phyloP scores from a whole-genome alignment of 2,329 filamentous ascomycete species.

The Nigrospora sphaerica region DNA sequence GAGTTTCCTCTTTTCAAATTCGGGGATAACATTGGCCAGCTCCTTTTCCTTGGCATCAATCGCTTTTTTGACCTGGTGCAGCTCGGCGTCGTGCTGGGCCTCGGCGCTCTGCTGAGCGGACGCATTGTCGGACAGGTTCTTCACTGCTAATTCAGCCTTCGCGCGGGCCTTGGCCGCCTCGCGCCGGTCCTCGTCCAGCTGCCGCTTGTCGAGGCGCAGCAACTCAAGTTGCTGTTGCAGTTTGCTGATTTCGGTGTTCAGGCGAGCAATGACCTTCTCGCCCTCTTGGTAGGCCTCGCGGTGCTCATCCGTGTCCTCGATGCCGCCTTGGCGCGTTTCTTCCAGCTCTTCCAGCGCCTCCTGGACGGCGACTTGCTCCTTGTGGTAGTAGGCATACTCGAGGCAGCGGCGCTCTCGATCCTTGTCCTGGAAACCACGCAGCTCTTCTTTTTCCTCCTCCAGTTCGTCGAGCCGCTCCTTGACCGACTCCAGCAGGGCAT shows the following conservation, averaged over 20 bases:
- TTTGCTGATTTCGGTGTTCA: constrained; percentile 74
- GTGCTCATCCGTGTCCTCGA: constrained; percentile 78
- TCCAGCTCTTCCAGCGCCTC: constrained; percentile 78
- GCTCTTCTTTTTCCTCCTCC: constrained; percentile 94
- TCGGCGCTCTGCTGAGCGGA: constrained; percentile 68
- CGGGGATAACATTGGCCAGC: constrained; percentile 66
- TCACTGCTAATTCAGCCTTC: constrained; percentile 79
- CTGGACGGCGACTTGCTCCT: constrained; percentile 75
- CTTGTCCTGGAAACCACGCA: constrained; percentile 89
- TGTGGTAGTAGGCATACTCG: constrained; percentile 89
- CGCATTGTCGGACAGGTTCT: constrained; percentile 76
- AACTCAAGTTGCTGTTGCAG: constrained; percentile 79
- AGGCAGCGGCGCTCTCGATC: constrained; percentile 86
- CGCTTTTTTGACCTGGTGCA: constrained; percentile 64
- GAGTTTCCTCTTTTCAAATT: constrained; percentile 65
- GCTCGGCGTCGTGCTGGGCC: constrained; percentile 61
- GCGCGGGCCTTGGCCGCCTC: constrained; percentile 74
- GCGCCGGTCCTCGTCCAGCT: constrained; percentile 83
- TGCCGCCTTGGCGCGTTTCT: constrained; percentile 69
- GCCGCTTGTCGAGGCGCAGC: constrained; percentile 73
- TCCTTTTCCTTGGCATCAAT: constrained; percentile 73
- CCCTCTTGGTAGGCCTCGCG: constrained; percentile 68
- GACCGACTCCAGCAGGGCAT: constrained; percentile 86
- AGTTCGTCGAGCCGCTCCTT: constrained; percentile 82
- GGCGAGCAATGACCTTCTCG: constrained; percentile 68